Evolutionary conservation across 78 protist genomes (phyloP).

Genomic region (Polysphondylium violaceum): DNA sequence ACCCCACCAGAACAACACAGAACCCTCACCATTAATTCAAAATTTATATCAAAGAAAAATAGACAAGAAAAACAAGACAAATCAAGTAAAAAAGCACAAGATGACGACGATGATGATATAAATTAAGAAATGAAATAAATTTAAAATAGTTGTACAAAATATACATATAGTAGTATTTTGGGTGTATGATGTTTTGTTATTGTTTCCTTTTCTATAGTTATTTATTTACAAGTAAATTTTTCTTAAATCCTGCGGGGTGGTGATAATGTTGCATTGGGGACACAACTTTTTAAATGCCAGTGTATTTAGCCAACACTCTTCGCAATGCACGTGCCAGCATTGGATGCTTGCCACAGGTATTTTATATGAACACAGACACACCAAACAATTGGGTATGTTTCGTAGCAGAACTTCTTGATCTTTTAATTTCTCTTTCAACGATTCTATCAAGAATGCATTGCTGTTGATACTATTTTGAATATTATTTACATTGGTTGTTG

Average conservation of each 20-base stretch:
- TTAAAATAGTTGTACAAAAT: neutral
- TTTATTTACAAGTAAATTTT: conserved; percentile 71
- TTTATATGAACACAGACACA: conserved; percentile 60
- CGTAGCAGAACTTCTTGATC: conserved; percentile 47
- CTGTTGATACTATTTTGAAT: neutral
- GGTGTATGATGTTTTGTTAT: neutral
- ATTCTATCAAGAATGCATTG: conserved; percentile 28
- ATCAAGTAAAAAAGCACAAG: neutral
- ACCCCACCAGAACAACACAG: neutral
- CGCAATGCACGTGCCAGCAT: conserved; percentile 88
- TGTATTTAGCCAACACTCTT: conserved; percentile 83
- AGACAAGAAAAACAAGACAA: neutral
- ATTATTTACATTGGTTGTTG: conserved; percentile 9
- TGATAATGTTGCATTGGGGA: conserved; percentile 85
- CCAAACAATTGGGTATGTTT: conserved; percentile 69
- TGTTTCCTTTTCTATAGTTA: neutral
- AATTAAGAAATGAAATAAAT: neutral
- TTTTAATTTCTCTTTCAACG: conserved; percentile 62
- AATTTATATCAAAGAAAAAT: neutral
- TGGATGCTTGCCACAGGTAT: conserved; percentile 69
- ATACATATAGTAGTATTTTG: neutral
- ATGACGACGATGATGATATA: neutral
- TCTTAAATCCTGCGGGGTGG: conserved; percentile 77
- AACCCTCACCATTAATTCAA: neutral
- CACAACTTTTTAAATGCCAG: conserved; percentile 77